Percentiles rank a stretch among this genome's conserved stretches.
These are phyloP conservation scores for Orbilia quercus DNA, from an alignment of 2,329 filamentous ascomycete species.

Conservation along the genomic window DNA sequence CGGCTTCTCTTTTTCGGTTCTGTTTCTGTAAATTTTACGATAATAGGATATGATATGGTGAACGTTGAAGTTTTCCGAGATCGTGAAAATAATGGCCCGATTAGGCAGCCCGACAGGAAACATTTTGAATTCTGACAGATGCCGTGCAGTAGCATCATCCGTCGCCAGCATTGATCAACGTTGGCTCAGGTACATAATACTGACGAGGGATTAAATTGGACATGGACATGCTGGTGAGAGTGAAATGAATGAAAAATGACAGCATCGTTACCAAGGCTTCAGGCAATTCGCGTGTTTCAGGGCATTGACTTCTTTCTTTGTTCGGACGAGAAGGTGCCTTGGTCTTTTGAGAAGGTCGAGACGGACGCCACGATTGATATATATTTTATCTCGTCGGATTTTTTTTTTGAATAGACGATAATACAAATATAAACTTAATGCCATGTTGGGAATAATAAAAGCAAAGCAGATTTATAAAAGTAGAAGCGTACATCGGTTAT, in stretches of 20 bases:
- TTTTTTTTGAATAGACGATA: too few relatives aligned
- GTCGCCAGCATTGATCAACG: conserved; percentile 23
- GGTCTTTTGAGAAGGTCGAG: conserved; percentile 52
- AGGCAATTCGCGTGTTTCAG: conserved; percentile 55
- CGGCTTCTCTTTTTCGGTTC: conserved; percentile 4
- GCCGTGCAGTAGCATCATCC: conserved; percentile 14
- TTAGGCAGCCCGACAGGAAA: conserved; percentile 26
- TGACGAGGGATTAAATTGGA: conserved; percentile 52
- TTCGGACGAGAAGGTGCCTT: conserved; percentile 20
- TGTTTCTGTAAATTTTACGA: neutral
- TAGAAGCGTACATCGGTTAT: conserved; percentile 41
- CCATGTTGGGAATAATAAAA: too few relatives aligned
- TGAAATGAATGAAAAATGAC: conserved; percentile 10
- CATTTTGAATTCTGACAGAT: neutral
- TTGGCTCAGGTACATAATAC: conserved; percentile 28
- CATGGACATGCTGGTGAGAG: conserved; percentile 32
- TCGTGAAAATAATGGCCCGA: neutral
- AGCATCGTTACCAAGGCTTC: conserved; percentile 46
- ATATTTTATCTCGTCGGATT: conserved; percentile 12
- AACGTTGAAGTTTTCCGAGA: conserved; percentile 16
- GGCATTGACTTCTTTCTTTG: conserved; percentile 36
- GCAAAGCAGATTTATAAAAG: neutral
- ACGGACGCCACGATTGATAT: conserved; percentile 41
- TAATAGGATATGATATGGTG: conserved; percentile 24
- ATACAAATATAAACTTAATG: neutral